phyloP scores from a whole-genome alignment of 169 alveolate species.

The Plasmodium gonderi region DNA sequence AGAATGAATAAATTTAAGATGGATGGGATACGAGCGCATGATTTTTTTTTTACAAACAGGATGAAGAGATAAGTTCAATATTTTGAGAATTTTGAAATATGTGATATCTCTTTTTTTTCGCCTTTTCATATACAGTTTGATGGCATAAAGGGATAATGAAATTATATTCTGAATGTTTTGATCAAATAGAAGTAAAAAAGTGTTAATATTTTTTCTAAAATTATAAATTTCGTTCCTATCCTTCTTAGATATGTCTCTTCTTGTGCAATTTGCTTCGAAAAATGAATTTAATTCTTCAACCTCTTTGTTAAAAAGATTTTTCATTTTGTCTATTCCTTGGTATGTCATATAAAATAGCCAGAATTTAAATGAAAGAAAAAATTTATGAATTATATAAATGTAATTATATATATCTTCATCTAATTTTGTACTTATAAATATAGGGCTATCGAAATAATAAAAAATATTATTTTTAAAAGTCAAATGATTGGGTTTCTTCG shows the following conservation, averaged over 20 bases:
- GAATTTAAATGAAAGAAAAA: constrained; percentile 38
- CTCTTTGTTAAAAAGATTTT: constrained; percentile 13
- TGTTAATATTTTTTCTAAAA: not conserved
- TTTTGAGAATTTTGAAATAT: constrained; percentile 27
- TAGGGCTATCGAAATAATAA: constrained; percentile 34
- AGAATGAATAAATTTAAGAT: not conserved
- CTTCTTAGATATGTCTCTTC: not conserved
- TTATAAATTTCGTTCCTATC: not conserved
- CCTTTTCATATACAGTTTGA: constrained; percentile 16
- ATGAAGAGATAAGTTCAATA: constrained; percentile 19
- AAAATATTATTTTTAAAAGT: constrained; percentile 21
- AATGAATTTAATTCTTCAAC: constrained; percentile 7
- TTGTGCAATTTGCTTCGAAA: not conserved
- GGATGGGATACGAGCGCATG: not conserved
- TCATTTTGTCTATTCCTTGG: constrained; percentile 44
- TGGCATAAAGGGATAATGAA: constrained; percentile 1
- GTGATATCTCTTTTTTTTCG: constrained; percentile 28
- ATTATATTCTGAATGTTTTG: constrained; percentile 4
- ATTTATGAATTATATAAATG: constrained; percentile 46
- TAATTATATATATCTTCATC: constrained; percentile 57
- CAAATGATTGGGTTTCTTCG: constrained; percentile 41
- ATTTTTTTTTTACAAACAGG: constrained; percentile 30
- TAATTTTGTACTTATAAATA: not conserved
- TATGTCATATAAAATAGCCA: constrained; percentile 39
- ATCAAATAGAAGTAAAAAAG: constrained; percentile 3